Percentiles rank a stretch among this genome's conserved stretches.
phyloP scores from a whole-genome alignment of 331 rosid species.

The Saraca asoca region DNA sequence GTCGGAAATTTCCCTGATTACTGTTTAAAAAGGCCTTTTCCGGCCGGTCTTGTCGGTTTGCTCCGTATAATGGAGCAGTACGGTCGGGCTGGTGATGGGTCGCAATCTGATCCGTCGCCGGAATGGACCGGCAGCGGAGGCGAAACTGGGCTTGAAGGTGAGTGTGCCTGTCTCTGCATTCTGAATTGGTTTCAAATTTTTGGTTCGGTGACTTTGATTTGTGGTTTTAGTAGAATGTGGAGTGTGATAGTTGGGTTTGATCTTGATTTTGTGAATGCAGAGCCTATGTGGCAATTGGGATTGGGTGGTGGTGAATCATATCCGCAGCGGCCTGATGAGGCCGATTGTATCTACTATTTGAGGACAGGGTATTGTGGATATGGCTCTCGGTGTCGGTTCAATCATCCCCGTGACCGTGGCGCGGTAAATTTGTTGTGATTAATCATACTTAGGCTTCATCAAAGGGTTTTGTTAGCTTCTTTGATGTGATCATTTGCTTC shows the following conservation, averaged over 20 bases:
- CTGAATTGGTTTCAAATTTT: slow-evolving; percentile 31
- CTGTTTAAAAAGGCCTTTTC: slow-evolving; percentile 34
- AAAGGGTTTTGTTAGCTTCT: slow-evolving; percentile 28
- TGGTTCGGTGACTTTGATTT: slow-evolving; percentile 37
- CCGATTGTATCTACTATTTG: slow-evolving; percentile 81
- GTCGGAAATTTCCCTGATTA: slow-evolving; percentile 29
- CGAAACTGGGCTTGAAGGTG: slow-evolving; percentile 66
- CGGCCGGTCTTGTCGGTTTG: slow-evolving; percentile 36
- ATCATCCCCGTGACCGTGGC: slow-evolving; percentile 89
- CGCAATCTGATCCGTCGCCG: slow-evolving; percentile 85
- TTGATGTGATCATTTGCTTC: slow-evolving; percentile 28
- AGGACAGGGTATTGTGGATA: slow-evolving; percentile 88
- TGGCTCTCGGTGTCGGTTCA: slow-evolving; percentile 90
- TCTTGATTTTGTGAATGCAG: slow-evolving; percentile 62
- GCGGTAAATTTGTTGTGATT: slow-evolving; percentile 48
- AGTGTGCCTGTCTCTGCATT: slow-evolving; percentile 45
- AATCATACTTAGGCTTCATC: slow-evolving; percentile 27
- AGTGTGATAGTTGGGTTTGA: slow-evolving; percentile 45
- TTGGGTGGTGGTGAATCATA: slow-evolving; percentile 71
- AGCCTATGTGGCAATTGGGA: slow-evolving; percentile 61
- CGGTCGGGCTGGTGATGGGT: slow-evolving; percentile 70
- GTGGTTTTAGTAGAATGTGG: slow-evolving; percentile 49
- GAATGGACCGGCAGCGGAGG: slow-evolving; percentile 65
- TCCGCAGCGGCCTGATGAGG: slow-evolving; percentile 86
- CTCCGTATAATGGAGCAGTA: slow-evolving; percentile 83